A percentile compares a stretch with the other conserved stretches of the same genome.
These are phyloP conservation scores for Globisporangium acanthophoron DNA, from an alignment of 352 stramenopile species.

Conservation along the genomic window DNA sequence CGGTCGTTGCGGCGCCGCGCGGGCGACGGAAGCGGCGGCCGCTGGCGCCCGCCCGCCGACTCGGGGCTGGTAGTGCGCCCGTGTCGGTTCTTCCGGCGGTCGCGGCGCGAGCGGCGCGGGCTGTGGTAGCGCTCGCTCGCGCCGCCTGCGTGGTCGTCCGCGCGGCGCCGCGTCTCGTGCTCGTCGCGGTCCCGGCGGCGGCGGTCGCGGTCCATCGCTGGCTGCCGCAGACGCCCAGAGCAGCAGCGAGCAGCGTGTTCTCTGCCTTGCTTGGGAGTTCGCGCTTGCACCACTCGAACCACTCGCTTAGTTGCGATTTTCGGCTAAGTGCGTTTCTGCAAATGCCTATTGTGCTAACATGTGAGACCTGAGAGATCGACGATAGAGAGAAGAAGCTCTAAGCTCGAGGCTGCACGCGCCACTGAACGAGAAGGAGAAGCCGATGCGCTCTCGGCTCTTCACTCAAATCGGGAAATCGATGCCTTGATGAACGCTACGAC, in stretches of 20 bases:
- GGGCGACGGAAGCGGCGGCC: conserved; percentile 3
- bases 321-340: too few species aligned
- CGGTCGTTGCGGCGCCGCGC: conserved; percentile 10
- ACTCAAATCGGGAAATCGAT: background rate
- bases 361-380: too few species aligned
- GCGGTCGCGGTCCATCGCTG: conserved; percentile 10
- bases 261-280: background rate
- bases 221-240: background rate
- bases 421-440: too few species aligned
- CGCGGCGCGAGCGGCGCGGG: conserved; percentile 12
- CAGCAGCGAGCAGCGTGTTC: too few species aligned
- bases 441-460: too few species aligned
- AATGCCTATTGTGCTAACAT: too few species aligned
- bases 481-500: background rate
- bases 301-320: too few species aligned
- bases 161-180: conserved; percentile 10
- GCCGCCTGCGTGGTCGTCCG: background rate
- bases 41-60: conserved; percentile 3
- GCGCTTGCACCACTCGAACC: background rate
- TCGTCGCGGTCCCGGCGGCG: conserved; percentile 12
- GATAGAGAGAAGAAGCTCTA: too few species aligned
- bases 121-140: conserved; percentile 8
- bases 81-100: conserved; percentile 21
- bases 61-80: conserved; percentile 20
- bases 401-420: too few species aligned